phyloP scores from a whole-genome alignment of 805 yeast species.

The Yamadazyma nakazawae region DNA sequence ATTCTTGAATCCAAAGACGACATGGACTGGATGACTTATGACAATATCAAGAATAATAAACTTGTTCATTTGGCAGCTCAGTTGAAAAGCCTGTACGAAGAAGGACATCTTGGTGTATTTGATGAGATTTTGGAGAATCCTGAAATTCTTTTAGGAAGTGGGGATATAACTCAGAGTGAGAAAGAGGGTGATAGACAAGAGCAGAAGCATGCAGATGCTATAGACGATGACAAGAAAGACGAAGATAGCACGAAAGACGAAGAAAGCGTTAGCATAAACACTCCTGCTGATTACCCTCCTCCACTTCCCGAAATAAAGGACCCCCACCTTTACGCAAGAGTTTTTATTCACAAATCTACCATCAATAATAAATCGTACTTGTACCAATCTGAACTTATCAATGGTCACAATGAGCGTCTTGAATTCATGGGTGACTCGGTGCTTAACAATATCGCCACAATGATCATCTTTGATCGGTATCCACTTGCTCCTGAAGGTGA shows the following conservation, averaged over 20 bases:
- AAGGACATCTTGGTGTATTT: slow-evolving; percentile 49
- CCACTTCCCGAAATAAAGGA: slow-evolving; percentile 64
- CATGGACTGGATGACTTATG: slow-evolving; percentile 43
- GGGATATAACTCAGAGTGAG: neutral
- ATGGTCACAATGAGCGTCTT: slow-evolving; percentile 76
- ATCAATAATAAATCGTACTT: slow-evolving; percentile 56
- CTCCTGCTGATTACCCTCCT: neutral
- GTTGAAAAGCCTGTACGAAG: slow-evolving; percentile 51
- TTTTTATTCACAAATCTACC: slow-evolving; percentile 78
- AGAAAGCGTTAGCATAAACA: neutral
- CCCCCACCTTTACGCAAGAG: slow-evolving; percentile 58
- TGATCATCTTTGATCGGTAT: slow-evolving; percentile 59
- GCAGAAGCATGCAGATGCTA: too few relatives aligned
- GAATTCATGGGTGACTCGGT: slow-evolving; percentile 92
- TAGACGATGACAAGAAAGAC: neutral
- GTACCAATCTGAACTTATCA: slow-evolving; percentile 53
- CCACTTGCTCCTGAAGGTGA: slow-evolving; percentile 80
- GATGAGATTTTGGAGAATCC: slow-evolving; percentile 26
- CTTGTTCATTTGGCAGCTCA: slow-evolving; percentile 59
- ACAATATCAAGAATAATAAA: slow-evolving; percentile 50
- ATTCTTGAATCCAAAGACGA: slow-evolving; percentile 27
- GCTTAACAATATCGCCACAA: slow-evolving; percentile 67
- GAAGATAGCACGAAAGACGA: neutral
- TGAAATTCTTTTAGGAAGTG: neutral
- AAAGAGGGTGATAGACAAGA: too few relatives aligned